Base-by-base conservation (phyloP, 1,284 basidiomycete species). In the Leccinum pachyderme region DNA sequence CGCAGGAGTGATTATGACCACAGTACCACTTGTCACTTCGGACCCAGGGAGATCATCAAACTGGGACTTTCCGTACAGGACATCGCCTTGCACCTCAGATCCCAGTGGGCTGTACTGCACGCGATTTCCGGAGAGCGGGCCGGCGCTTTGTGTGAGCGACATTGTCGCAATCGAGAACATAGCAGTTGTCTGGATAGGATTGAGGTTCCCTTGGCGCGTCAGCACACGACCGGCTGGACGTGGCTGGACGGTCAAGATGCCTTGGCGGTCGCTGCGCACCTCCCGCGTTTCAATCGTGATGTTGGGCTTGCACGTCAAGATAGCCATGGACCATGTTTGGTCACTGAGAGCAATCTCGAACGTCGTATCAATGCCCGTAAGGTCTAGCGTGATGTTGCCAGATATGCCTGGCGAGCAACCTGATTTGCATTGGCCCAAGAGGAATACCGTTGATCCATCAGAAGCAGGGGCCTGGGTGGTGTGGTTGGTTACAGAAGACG, bases 201-300 rank as follows among this genome's bases (percentile, higher is more conserved):
- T 51, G 1, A 71, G 51, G 49, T 71, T 68, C 0, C 67, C 59
- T 45, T 68, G 66, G 4, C 39, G 55, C 1, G 43, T 54, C 15
- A 69, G 43, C 41, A 22, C 47, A 44, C 15, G 18, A 1, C 63
- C 58, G 12, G 44, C 13, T 0, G 49, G 53, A 13, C 25, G 61
- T 2, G 61, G 58, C n/a, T 68, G 68, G 8, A 70, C 66, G 5
- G 5, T 48, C 2, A 71, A 7, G 3, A 52, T 2, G 1, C 66
- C 63, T 7, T 54, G 48, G 7, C 65, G 63, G 9, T 60, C 47
- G 28, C 47, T 68, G 28, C 69, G 59, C 22, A 68, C 62, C 43
- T 70, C 65, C 15, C 67, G 63, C 1, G 67, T 69, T 53, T 68
- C 58, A 15, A 71, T 59, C 3, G 41, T 53, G n/a, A 57, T 37